Evolutionary conservation across 495 filamentous ascomycete species (phyloP).

Genomic region (Xylaria longipes): DNA sequence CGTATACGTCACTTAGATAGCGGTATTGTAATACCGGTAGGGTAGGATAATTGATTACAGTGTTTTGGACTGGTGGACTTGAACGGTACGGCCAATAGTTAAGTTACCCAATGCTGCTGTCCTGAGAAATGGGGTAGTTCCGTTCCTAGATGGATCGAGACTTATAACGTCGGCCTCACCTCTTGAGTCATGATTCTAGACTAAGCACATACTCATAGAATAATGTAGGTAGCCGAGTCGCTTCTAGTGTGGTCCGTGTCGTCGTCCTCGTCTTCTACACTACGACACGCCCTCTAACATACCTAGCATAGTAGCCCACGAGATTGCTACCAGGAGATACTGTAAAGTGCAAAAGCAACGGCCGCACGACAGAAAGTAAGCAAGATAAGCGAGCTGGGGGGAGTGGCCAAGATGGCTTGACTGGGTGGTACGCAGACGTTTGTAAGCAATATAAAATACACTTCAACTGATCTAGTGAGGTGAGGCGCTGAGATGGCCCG

Average conservation of each 20-base stretch:
- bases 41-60: background rate
- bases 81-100: background rate
- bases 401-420: background rate
- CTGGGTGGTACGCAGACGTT: background rate
- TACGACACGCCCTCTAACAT: background rate
- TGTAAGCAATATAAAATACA: conserved; percentile 4
- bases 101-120: background rate
- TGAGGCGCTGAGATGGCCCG: background rate
- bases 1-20: background rate
- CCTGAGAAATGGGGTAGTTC: background rate
- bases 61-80: background rate
- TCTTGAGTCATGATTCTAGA: background rate
- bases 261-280: background rate
- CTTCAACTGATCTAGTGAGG: background rate
- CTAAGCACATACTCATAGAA: background rate
- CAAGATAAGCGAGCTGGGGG: conserved; percentile 18
- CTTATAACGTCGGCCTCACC: background rate
- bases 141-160: background rate
- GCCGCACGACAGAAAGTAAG: conserved; percentile 5
- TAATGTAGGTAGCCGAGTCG: background rate
- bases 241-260: background rate
- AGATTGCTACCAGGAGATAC: background rate
- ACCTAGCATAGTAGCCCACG: background rate
- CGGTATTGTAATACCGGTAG: background rate
- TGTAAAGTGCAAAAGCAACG: background rate